Evolutionary conservation across 352 stramenopile species (phyloP).

Genomic region (Phytophthora palmivora): DNA sequence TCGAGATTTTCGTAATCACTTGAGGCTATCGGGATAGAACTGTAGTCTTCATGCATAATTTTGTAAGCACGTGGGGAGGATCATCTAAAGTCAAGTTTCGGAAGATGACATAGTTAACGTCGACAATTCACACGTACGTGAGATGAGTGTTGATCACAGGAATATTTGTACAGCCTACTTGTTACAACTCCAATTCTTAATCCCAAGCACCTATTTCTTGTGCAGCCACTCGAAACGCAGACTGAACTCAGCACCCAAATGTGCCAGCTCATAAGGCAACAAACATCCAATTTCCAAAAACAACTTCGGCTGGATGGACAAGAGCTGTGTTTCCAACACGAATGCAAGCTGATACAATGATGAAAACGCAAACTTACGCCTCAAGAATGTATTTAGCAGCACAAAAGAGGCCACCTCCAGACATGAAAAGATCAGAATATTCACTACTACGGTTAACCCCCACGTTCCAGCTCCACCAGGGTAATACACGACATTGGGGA

Average conservation of each 20-base stretch:
- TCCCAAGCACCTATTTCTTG: not conserved
- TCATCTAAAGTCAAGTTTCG: no score
- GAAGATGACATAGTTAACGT: no score
- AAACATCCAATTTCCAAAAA: conserved; percentile 37
- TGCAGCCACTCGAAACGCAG: not conserved
- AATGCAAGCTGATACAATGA: conserved; percentile 37
- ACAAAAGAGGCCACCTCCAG: conserved; percentile 42
- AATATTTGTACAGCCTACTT: no score
- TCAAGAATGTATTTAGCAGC: conserved; percentile 26
- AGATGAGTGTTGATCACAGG: no score
- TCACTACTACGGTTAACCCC: not conserved
- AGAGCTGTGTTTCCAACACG: conserved; percentile 40
- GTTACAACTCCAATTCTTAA: not conserved
- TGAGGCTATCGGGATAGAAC: no score
- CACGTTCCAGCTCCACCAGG: conserved; percentile 1
- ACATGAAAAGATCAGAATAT: conserved; percentile 20
- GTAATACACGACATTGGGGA: conserved; percentile 42
- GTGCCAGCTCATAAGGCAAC: conserved; percentile 38
- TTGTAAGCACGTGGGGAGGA: no score
- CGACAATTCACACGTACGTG: no score
- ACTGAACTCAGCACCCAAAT: conserved; percentile 14
- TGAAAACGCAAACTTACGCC: conserved; percentile 35
- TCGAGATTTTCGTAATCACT: no score
- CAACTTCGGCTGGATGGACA: conserved; percentile 41
- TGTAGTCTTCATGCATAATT: no score